Evolutionary conservation across 1,284 basidiomycete species (phyloP).

Genomic region (Neonothopanus nambi): DNA sequence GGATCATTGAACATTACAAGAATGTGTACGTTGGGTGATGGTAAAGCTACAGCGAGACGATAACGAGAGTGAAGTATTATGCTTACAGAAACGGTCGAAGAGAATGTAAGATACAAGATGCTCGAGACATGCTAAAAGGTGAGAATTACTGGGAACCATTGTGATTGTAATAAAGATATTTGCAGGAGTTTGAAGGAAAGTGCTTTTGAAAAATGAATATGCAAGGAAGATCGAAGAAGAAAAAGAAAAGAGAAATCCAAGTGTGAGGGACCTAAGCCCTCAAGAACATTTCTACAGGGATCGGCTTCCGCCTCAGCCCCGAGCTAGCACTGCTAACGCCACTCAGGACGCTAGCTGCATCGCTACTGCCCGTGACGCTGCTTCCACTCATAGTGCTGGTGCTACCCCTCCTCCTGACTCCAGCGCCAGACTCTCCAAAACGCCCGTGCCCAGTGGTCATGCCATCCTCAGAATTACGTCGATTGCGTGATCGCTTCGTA

Average conservation of each 20-base stretch:
- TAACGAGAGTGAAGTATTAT: slow-evolving; percentile 1
- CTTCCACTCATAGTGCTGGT: slow-evolving; percentile 19
- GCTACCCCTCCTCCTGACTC: slow-evolving; percentile 38
- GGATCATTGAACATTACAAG: too few species aligned
- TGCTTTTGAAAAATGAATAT: background rate
- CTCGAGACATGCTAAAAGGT: too few species aligned
- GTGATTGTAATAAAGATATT: slow-evolving; percentile 1
- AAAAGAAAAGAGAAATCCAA: slow-evolving; percentile 3
- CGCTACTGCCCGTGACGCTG: slow-evolving; percentile 24
- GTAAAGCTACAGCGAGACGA: too few species aligned
- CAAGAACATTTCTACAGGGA: slow-evolving; percentile 63
- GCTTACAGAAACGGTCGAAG: slow-evolving; percentile 7
- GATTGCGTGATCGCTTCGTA: background rate
- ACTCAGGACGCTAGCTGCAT: slow-evolving; percentile 34
- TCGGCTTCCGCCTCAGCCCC: slow-evolving; percentile 60
- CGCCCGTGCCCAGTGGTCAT: slow-evolving; percentile 32
- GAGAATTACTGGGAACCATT: background rate
- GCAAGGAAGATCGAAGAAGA: background rate
- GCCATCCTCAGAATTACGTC: slow-evolving; percentile 23
- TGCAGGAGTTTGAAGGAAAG: slow-evolving; percentile 2
- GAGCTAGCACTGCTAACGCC: slow-evolving; percentile 30
- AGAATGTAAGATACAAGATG: slow-evolving; percentile 11
- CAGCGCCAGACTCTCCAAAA: too few species aligned
- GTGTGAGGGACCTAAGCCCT: slow-evolving; percentile 19
- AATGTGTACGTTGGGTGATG: too few species aligned